These are phyloP conservation scores for Haplosporangium sp. DNA, from an alignment of 371 early-diverging fungal genomes.

Conservation along the genomic window DNA sequence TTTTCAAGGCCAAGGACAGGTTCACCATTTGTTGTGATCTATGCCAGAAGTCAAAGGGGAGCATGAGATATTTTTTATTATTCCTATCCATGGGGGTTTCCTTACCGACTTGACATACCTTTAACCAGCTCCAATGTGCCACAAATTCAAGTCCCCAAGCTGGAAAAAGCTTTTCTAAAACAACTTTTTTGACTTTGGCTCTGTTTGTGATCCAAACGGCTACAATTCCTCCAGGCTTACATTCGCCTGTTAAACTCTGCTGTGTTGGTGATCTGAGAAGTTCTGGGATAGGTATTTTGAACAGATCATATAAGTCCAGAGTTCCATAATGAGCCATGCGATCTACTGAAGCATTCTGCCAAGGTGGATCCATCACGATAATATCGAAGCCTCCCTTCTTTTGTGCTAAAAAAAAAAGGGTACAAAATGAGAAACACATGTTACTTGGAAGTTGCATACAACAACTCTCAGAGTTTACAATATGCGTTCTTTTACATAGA, in stretches of 20 bases:
- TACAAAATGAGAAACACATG: neutral
- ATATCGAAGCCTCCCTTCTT: slow-evolving; percentile 63
- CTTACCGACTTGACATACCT: slow-evolving; percentile 48
- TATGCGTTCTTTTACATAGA: neutral
- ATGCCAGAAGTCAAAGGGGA: neutral
- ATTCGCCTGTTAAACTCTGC: neutral
- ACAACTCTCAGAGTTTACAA: neutral
- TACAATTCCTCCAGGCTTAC: slow-evolving; percentile 49
- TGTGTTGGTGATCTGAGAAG: slow-evolving; percentile 49
- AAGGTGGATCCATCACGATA: slow-evolving; percentile 84
- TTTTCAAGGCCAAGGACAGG: slow-evolving; percentile 66
- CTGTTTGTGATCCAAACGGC: slow-evolving; percentile 86
- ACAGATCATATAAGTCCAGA: slow-evolving; percentile 76
- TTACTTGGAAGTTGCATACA: neutral
- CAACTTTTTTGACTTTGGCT: slow-evolving; percentile 68
- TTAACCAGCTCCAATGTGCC: slow-evolving; percentile 79
- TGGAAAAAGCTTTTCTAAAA: slow-evolving; percentile 74
- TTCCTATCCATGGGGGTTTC: too few relatives aligned
- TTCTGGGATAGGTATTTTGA: slow-evolving; percentile 66
- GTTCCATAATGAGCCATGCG: slow-evolving; percentile 69
- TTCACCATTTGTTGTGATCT: slow-evolving; percentile 64
- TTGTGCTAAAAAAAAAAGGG: slow-evolving; percentile 9
- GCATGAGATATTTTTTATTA: too few relatives aligned
- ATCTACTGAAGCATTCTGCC: slow-evolving; percentile 75
- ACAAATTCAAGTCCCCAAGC: slow-evolving; percentile 71